Evolutionary conservation across 2,329 filamentous ascomycete genomes (phyloP).

Genomic region (Colletotrichum sp.): DNA sequence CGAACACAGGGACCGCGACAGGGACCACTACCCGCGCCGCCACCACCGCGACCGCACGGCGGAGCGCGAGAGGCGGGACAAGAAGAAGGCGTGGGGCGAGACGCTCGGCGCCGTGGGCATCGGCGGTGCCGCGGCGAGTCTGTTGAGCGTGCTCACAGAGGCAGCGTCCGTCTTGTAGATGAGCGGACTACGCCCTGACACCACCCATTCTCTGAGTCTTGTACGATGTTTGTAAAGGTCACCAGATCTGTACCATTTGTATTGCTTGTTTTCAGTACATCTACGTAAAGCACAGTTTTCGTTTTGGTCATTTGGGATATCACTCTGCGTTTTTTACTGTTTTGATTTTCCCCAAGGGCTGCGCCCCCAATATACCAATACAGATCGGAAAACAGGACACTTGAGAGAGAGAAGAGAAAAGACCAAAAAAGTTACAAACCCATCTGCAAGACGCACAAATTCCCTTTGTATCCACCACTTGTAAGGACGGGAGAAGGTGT

Average conservation of each 20-base stretch:
- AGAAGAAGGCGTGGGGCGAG: slow-evolving; percentile 55
- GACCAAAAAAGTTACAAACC: background rate
- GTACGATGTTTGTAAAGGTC: background rate
- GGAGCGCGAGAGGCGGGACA: slow-evolving; percentile 35
- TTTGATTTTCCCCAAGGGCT: background rate
- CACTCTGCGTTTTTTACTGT: background rate
- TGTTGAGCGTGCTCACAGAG: slow-evolving; percentile 63
- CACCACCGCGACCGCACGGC: slow-evolving; percentile 25
- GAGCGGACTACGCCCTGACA: background rate
- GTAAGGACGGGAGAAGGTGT: background rate
- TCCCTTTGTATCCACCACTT: background rate
- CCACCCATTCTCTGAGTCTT: background rate
- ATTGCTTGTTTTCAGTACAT: background rate
- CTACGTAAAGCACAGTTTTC: background rate
- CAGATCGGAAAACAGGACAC: slow-evolving; percentile 6
- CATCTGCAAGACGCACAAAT: background rate
- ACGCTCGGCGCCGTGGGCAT: slow-evolving; percentile 63
- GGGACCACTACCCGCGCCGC: slow-evolving; percentile 40
- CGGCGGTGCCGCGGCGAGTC: slow-evolving; percentile 63
- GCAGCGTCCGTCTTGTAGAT: slow-evolving; percentile 46
- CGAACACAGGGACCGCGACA: slow-evolving; percentile 42
- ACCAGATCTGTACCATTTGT: background rate
- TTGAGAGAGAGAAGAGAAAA: background rate
- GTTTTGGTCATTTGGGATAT: background rate
- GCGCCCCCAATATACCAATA: background rate